These are phyloP conservation scores for Lasiosphaeria ovina DNA, from an alignment of 495 filamentous ascomycete genomes.

Conservation along the genomic window DNA sequence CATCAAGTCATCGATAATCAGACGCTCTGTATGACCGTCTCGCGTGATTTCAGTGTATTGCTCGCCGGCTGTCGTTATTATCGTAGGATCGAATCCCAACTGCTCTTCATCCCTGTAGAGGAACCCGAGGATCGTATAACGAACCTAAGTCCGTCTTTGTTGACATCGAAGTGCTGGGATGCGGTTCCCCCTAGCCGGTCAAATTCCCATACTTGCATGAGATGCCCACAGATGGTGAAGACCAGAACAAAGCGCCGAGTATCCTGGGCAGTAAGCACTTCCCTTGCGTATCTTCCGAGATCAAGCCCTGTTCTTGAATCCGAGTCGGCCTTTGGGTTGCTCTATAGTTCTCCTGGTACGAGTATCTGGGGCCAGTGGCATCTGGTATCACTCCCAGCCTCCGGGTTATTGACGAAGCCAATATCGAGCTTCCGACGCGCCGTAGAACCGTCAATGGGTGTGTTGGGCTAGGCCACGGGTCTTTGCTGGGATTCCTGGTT, in stretches of 20 bases:
- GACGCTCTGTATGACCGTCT: constrained; percentile 37
- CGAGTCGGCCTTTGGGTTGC: constrained; percentile 40
- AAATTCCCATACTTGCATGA: constrained; percentile 43
- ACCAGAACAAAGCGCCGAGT: constrained; percentile 47
- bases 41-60: constrained; percentile 34
- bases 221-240: constrained; percentile 42
- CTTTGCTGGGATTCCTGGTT: constrained; percentile 29
- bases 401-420: constrained; percentile 40
- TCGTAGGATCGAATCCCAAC: constrained; percentile 49
- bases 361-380: constrained; percentile 48
- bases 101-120: constrained; percentile 47
- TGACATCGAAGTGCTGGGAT: constrained; percentile 47
- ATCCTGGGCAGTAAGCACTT: constrained; percentile 48
- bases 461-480: constrained; percentile 34
- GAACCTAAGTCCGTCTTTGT: constrained; percentile 47
- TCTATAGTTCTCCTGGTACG: constrained; percentile 48
- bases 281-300: constrained; percentile 42
- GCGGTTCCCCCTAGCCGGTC: constrained; percentile 48
- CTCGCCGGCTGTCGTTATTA: constrained; percentile 32
- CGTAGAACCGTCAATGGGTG: constrained; percentile 38
- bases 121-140: constrained; percentile 47
- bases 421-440: constrained; percentile 43
- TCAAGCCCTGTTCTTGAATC: constrained; percentile 39
- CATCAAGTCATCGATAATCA: constrained; percentile 46
- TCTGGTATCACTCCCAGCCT: constrained; percentile 26